Base-by-base conservation (phyloP, 2,329 filamentous ascomycete species). In the Calonectria pteridis region DNA sequence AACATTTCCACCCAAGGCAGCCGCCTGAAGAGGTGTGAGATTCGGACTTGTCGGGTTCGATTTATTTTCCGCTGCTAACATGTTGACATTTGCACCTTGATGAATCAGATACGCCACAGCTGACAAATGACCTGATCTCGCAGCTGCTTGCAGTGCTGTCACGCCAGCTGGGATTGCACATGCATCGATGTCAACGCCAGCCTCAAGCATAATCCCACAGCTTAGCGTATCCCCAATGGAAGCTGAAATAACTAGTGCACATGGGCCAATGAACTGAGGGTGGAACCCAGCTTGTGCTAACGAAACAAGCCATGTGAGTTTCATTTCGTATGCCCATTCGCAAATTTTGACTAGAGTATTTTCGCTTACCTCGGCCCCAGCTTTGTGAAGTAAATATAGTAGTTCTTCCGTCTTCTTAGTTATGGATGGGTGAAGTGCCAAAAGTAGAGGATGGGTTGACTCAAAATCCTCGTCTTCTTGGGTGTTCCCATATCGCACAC, bases 141-240 rank as follows among this genome's bases (percentile, higher is more conserved):
- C 50, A 18, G 50, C 50, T 23, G 10, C 4, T 53, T 53, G 50
- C 1, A 53, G 50, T 53, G 50, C 50, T 11, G 50, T 53, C 23
- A 9, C 6, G 26, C 29, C 16, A 13, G 4, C 14, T 29, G 50
- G 26, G 16, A 26, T 7, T 14, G 26, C 28, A 37, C 58, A 67
- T 11, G 65, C 10, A 49, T 67, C 46, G 50, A 67, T 43, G 26
- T 67, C 65, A 29, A 67, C 13, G 26, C 65, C 65, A 11, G 35
- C 20, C 20, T 67, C 65, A 20, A 67, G 35, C 6, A 67, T 29
- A 20, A 23, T 3, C 7, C 50, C 50, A 23, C 50, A 53, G 6
- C 16, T 7, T 1, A 31, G 11, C 13, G 28, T 31, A 18, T 16
- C 13, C 6, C 50, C 26, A 1, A 7, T 2, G 6, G 11, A 4